Base-by-base conservation (phyloP, 2,329 filamentous ascomycete genomes). In the Parascedosporium putredinis region DNA sequence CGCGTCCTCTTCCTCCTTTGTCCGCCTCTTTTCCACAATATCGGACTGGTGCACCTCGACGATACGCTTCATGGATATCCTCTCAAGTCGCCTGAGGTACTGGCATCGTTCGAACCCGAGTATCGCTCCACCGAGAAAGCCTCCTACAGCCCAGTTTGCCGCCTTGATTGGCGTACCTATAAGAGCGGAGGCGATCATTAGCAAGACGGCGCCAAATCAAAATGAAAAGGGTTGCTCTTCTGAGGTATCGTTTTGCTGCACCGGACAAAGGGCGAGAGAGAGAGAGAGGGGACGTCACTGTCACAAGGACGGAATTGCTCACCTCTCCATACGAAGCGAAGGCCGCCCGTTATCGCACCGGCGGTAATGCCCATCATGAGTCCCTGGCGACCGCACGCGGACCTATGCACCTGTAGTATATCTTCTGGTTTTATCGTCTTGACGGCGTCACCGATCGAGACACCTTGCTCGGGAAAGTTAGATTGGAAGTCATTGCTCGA, bases 91-190 rank as follows among this genome's bases (percentile, higher is more conserved):
- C 52, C 89, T 76, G 54, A 78, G 76, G 56, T 82, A 83, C 60
- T 89, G 82, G 68, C 91, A 97, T 60, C 85, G 88, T 67, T 96
- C 88, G 67, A 89, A 93, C 47, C 84, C 83, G 25, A 76, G 74
- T 44, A 85, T 71, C n/a, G 85, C 83, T 5, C 77, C 78, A 18
- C 84, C 62, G 22, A 83, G 72, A 63, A 93, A 95, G 31, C 80
- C 74, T 5, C 82, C 86, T 5, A 93, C 88, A 0, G 88, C 89
- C 86, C 87, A 95, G 60, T 94, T 94, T 31, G 84, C 83, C 59
- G 77, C 79, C 50, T 75, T 76, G 53, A 88, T 67, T 16, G 75
- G 73, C 38, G 76, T 80, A 78, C 56, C 45, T 44, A 31, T 3
- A 25, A 36, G 24, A 38, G 27, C 24, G 12, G 18, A 27, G 2